Evolutionary conservation across 768 basidiomycete genomes (phyloP).

Genomic region (Tubosaeta sp.): DNA sequence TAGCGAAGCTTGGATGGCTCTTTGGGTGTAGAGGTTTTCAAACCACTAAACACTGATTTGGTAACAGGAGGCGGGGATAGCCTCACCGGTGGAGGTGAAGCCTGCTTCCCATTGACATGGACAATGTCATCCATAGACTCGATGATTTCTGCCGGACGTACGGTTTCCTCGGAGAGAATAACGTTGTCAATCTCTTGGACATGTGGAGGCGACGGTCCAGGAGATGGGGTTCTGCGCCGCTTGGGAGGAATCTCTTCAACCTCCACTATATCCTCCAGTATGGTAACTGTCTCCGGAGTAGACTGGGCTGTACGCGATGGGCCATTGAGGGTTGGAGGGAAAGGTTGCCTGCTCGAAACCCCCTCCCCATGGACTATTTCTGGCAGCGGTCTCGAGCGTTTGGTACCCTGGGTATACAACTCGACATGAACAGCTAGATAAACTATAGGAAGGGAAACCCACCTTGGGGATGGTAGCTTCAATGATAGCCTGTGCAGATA

Average conservation of each 20-base stretch:
- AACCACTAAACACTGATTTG: constrained; percentile 18
- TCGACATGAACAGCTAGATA: constrained; percentile 8
- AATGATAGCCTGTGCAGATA: constrained; percentile 64
- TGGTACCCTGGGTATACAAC: constrained; percentile 54
- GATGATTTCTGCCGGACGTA: constrained; percentile 36
- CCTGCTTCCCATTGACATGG: constrained; percentile 15
- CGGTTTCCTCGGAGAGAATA: constrained; percentile 17
- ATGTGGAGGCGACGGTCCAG: background rate
- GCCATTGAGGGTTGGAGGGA: constrained; percentile 15
- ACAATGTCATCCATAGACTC: constrained; percentile 32
- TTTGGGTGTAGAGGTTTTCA: constrained; percentile 59
- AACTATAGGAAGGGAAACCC: constrained; percentile 15
- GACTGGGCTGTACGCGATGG: constrained; percentile 2
- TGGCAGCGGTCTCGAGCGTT: constrained; percentile 69
- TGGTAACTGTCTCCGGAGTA: constrained; percentile 34
- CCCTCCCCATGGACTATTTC: constrained; percentile 31
- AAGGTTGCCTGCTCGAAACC: constrained; percentile 6
- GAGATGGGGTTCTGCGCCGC: constrained; percentile 41
- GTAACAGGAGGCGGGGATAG: constrained; percentile 22
- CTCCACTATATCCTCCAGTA: constrained; percentile 37
- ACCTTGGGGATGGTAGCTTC: constrained; percentile 77
- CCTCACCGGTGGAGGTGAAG: background rate
- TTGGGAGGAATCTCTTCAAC: constrained; percentile 41
- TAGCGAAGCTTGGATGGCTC: constrained; percentile 77
- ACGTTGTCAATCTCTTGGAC: constrained; percentile 33